Evolutionary conservation across 2,329 filamentous ascomycete genomes (phyloP).

Genomic region (Huntiella bhutanensis): DNA sequence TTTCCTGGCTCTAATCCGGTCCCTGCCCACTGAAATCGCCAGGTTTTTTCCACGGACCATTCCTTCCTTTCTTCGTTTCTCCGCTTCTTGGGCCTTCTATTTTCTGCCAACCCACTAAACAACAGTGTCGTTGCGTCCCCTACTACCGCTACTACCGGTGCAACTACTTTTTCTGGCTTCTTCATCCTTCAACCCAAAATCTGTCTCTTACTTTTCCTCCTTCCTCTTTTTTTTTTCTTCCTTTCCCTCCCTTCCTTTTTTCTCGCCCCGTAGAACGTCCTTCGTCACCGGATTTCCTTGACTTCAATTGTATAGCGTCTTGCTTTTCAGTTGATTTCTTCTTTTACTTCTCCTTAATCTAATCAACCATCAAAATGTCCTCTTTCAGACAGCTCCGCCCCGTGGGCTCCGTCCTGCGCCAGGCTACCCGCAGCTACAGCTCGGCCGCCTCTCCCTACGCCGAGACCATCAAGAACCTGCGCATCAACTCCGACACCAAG

Average conservation of each 20-base stretch:
- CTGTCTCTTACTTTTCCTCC: constrained; percentile 3
- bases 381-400: constrained; percentile 54
- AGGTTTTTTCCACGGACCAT: neutral
- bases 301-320: constrained; percentile 7
- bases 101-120: no score
- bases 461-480: constrained; percentile 64
- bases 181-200: constrained; percentile 2
- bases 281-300: constrained; percentile 4
- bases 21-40: no score
- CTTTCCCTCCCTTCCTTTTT: neutral
- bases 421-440: constrained; percentile 53
- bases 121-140: neutral
- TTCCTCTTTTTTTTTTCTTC: constrained; percentile 4
- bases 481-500: constrained; percentile 84
- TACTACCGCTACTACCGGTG: neutral
- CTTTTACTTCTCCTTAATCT: constrained; percentile 7
- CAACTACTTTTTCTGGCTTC: constrained; percentile 3
- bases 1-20: no score
- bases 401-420: constrained; percentile 50
- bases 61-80: constrained; percentile 8
- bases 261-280: neutral
- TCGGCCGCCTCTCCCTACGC: constrained; percentile 51
- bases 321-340: constrained; percentile 10
- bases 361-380: constrained; percentile 46
- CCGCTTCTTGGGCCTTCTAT: constrained; percentile 5